Percentiles rank a stretch among this genome's conserved stretches.
These are phyloP conservation scores for Diplodia scrobiculata DNA, from an alignment of 2,329 filamentous ascomycete genomes.

Conservation along the genomic window DNA sequence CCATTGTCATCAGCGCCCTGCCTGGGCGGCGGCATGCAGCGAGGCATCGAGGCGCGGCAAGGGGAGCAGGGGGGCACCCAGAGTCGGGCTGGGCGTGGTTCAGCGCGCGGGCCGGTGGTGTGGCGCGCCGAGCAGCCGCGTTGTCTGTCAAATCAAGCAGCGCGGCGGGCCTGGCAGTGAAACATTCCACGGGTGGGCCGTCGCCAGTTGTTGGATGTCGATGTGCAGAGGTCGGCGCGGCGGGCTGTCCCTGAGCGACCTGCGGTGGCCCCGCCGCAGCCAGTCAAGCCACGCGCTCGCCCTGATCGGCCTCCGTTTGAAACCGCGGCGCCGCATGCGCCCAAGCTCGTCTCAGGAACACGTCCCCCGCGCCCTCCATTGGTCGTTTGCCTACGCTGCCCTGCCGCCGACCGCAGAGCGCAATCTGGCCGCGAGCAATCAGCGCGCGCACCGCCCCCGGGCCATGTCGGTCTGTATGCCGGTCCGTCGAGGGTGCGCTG, in stretches of 20 bases:
- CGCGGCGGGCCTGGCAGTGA: slow-evolving; percentile 15
- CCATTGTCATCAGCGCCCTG: slow-evolving; percentile 12
- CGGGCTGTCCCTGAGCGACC: slow-evolving; percentile 4
- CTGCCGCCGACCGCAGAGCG: slow-evolving; percentile 18
- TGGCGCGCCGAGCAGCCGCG: slow-evolving; percentile 1
- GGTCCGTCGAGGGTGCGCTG: slow-evolving; percentile 13
- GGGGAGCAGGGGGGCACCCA: slow-evolving; percentile 11
- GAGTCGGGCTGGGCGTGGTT: neutral
- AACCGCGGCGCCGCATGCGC: slow-evolving; percentile 10
- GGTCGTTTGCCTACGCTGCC: neutral
- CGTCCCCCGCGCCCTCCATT: slow-evolving; percentile 9
- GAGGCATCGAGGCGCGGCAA: slow-evolving; percentile 18
- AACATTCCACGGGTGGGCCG: slow-evolving; percentile 27
- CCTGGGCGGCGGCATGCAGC: slow-evolving; percentile 7
- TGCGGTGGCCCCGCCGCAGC: neutral
- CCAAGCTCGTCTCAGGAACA: slow-evolving; percentile 25
- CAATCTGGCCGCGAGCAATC: slow-evolving; percentile 8
- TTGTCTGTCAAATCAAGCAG: slow-evolving; percentile 3
- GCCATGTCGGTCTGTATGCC: neutral
- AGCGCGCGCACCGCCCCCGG: slow-evolving; percentile 3
- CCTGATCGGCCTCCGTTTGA: slow-evolving; percentile 19
- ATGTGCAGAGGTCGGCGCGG: slow-evolving; percentile 23
- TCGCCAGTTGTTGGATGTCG: slow-evolving; percentile 10
- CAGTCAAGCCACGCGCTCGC: slow-evolving; percentile 16
- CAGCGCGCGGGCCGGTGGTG: neutral